Base-by-base conservation (phyloP, 106 monocot genomes). In the Allium fistulosum region DNA sequence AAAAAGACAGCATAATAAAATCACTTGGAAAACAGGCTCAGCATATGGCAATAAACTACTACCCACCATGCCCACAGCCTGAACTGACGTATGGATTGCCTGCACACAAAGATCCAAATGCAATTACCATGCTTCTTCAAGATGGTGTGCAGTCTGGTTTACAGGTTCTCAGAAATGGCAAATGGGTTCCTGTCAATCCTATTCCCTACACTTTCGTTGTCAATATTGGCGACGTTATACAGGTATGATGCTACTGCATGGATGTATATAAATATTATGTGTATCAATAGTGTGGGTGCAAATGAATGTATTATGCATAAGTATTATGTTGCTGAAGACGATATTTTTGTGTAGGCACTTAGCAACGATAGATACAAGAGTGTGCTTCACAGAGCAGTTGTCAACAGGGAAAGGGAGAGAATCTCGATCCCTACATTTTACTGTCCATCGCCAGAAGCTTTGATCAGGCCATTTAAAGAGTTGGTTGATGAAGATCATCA, bases 11-110 rank as follows among this genome's bases (percentile, higher is more conserved):
- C 76, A 84, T 92, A 60, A 79, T 67, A 70, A 80, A 80, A 27
- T 79, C 87, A 26, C 57, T 92, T 13, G 88, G 92, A 7, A 68
- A 74, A 57, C 92, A 88, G 1, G 85, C 77, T 6, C 92, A 88
- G 49, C 85, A 85, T 71, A 88, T 92, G 92, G 87, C 84, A 17
- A 69, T 92, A 12, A 92, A 92, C 71, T 92, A 88, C 74, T 92
- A 92, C 65, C 92, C 88, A 0, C 87, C 74, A 16, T 92, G 92
- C 58, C 92, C 88, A 7, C 80, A 85, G 51, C 87, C 92, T 5
- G 92, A 92, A 68, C 70, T 88, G 6, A 88, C 82, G 6, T 92
- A 80, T 12, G 92, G 92, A 0, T 53, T 92, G 28, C 85, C 92
- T 0, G 80, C 75, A 14, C 92, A 92, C 69, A 92, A 92, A 45